These are phyloP conservation scores for Hygrophoropsis aurantiaca DNA, from an alignment of 768 basidiomycete species.

Conservation along the genomic window DNA sequence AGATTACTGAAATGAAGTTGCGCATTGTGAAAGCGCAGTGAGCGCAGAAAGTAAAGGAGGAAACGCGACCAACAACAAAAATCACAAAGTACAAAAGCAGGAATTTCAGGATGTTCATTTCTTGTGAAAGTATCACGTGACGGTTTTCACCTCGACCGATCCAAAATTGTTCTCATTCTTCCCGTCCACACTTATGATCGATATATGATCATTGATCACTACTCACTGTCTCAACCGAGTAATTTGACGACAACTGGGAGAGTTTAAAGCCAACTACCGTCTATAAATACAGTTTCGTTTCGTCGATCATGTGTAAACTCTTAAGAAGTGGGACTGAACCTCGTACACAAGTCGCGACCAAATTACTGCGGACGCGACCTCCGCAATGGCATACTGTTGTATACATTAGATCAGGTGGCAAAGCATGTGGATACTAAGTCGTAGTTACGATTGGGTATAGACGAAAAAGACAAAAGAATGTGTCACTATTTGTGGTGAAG, in stretches of 20 bases:
- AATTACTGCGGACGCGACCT: no score
- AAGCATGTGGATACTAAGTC: constrained; percentile 25
- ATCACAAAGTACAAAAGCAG: neutral
- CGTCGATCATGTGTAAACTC: no score
- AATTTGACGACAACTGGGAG: no score
- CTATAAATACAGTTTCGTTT: no score
- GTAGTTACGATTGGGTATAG: constrained; percentile 33
- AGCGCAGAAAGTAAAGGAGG: neutral
- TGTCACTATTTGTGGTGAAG: constrained; percentile 2
- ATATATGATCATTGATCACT: no score
- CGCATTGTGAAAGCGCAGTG: constrained; percentile 17
- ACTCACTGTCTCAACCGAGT: no score
- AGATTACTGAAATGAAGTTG: constrained; percentile 34
- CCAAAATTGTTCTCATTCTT: constrained; percentile 1
- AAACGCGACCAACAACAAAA: constrained; percentile 1
- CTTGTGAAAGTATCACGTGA: neutral
- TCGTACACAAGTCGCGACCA: no score
- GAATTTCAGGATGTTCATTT: neutral
- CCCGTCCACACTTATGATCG: no score
- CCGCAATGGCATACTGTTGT: no score
- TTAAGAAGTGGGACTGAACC: no score
- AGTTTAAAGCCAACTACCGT: no score
- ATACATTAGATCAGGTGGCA: constrained; percentile 32
- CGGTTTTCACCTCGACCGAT: no score
- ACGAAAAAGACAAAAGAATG: constrained; percentile 16